Conservation (phyloP, 768 basidiomycete genomes). For the Serendipita sp. region DNA sequence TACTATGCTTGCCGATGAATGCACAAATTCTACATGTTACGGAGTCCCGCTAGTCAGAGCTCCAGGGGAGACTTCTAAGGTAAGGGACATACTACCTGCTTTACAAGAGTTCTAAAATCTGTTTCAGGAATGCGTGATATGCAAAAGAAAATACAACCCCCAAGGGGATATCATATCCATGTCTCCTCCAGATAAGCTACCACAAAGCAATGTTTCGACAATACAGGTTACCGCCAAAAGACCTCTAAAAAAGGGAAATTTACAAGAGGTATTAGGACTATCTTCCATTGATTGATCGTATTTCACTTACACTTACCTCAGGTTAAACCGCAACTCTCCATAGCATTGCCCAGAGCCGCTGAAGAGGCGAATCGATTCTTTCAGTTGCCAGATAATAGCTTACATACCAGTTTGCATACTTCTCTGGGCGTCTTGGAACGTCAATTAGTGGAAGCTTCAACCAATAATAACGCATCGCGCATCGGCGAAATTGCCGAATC, state of each 20-base stretch:
- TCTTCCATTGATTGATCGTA: too few relatives aligned
- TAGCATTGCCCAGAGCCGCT: too few relatives aligned
- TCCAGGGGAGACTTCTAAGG: conserved; percentile 21
- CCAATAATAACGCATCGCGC: background rate
- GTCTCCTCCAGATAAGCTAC: too few relatives aligned
- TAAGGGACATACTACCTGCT: background rate
- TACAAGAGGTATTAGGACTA: too few relatives aligned
- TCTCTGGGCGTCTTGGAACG: background rate
- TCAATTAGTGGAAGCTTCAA: background rate
- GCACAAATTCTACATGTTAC: conserved; percentile 48
- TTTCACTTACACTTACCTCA: too few relatives aligned
- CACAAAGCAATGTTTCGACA: too few relatives aligned
- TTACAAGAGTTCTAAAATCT: background rate
- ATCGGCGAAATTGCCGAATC: background rate
- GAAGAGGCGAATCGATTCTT: too few relatives aligned
- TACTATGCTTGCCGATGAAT: conserved; percentile 84
- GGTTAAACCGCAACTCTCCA: too few relatives aligned
- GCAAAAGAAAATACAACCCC: conserved; percentile 41
- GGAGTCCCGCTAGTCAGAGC: conserved; percentile 74
- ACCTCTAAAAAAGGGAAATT: too few relatives aligned
- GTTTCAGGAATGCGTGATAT: conserved; percentile 64
- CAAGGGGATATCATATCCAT: conserved; percentile 16
- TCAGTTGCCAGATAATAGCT: too few relatives aligned
- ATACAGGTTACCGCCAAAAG: too few relatives aligned
- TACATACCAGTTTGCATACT: too few relatives aligned